Percentiles rank a stretch among this genome's conserved stretches.
Evolutionary conservation across 192 early-diverging fungal genomes (phyloP).

Genomic region (Podochytrium sp.): DNA sequence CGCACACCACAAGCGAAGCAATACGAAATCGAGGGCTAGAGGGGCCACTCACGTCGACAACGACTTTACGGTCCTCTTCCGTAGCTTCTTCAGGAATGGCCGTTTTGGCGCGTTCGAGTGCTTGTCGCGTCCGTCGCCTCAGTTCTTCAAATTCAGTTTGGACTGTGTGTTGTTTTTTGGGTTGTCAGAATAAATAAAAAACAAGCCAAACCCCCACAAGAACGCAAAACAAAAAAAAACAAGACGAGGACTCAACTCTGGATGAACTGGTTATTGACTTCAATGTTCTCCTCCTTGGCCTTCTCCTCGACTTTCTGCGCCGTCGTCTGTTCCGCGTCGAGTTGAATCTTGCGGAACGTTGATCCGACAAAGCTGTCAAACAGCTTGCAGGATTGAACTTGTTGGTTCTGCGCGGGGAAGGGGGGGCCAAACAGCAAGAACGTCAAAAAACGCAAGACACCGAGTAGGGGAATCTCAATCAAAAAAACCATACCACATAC

Average conservation of each 20-base stretch:
- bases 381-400: constrained; percentile 18
- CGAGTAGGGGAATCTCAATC: too few species aligned
- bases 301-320: neutral
- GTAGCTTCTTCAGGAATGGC: constrained; percentile 50
- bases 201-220: too few species aligned
- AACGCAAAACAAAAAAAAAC: neutral
- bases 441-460: neutral
- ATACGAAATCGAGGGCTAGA: neutral
- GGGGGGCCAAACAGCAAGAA: neutral
- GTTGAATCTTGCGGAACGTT: constrained; percentile 23
- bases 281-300: neutral
- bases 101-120: constrained; percentile 58
- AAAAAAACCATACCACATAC: constrained; percentile 26
- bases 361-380: constrained; percentile 28
- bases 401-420: constrained; percentile 17
- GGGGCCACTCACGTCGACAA: constrained; percentile 57
- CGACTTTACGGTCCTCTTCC: constrained; percentile 57
- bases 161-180: too few species aligned
- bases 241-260: neutral
- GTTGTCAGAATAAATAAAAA: too few species aligned
- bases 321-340: constrained; percentile 20
- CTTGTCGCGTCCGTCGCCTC: constrained; percentile 35
- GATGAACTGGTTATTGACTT: neutral
- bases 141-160: neutral
- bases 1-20: neutral